Evolutionary conservation across 495 filamentous ascomycete species (phyloP).

Genomic region (Neurospora sp.): DNA sequence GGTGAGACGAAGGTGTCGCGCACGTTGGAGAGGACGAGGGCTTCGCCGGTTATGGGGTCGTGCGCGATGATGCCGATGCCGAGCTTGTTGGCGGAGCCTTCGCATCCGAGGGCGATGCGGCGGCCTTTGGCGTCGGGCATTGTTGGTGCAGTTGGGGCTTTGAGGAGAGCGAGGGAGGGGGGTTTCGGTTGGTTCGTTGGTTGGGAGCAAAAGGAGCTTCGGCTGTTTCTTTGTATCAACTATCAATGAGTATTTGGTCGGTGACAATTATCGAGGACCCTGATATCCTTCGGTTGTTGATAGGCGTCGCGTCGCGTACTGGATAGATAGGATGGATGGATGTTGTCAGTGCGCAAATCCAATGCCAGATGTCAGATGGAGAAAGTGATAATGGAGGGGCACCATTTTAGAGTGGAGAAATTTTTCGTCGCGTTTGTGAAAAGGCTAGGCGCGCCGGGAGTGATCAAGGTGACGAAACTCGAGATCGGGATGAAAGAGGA

Average conservation of each 20-base stretch:
- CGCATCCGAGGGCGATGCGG: constrained; percentile 77
- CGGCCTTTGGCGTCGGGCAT: constrained; percentile 13
- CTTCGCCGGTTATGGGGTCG: constrained; percentile 45
- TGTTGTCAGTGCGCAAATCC: background rate
- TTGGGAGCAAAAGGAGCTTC: background rate
- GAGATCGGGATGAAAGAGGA: background rate
- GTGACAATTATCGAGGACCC: background rate
- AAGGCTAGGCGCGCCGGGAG: background rate
- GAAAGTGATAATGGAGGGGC: constrained; percentile 3
- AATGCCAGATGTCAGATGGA: background rate
- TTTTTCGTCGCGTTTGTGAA: background rate
- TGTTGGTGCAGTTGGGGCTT: background rate
- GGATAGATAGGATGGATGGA: background rate
- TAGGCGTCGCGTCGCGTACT: background rate
- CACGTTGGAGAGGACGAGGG: constrained; percentile 83
- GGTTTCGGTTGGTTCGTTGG: background rate
- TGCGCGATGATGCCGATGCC: constrained; percentile 90
- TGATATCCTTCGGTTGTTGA: background rate
- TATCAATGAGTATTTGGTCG: background rate
- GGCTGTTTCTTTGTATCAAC: background rate
- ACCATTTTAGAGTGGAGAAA: background rate
- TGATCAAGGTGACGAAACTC: background rate
- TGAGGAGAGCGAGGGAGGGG: background rate
- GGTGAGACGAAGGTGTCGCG: constrained; percentile 89
- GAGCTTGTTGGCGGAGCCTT: constrained; percentile 96